These are phyloP conservation scores for Lichenothelia convexa DNA, from an alignment of 495 filamentous ascomycete genomes.

Conservation along the genomic window DNA sequence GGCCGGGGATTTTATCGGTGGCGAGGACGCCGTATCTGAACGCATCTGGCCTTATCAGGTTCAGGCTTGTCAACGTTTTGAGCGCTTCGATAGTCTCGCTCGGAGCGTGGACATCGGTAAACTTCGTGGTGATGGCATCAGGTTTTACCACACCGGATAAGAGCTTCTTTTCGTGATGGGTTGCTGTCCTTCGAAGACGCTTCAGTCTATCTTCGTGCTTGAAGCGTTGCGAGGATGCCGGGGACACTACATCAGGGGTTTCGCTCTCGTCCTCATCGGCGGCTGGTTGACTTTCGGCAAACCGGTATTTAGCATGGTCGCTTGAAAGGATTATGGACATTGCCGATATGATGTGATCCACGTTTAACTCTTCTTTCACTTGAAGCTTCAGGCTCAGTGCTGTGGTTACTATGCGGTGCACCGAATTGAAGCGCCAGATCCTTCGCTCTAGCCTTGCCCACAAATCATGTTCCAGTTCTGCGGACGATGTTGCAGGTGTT, in stretches of 20 bases:
- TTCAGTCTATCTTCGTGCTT: conserved; percentile 5
- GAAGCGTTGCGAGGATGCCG: neutral
- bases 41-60: conserved; percentile 75
- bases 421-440: conserved; percentile 16
- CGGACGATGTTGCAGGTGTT: neutral
- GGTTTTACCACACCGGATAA: conserved; percentile 67
- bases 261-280: neutral
- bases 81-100: conserved; percentile 70
- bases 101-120: conserved; percentile 65
- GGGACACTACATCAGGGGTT: neutral
- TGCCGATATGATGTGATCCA: conserved; percentile 13
- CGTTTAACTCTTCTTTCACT: neutral
- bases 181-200: conserved; percentile 25
- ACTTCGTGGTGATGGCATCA: conserved; percentile 64
- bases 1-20: conserved; percentile 73
- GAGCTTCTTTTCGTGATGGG: conserved; percentile 63
- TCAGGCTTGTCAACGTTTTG: conserved; percentile 76
- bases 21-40: conserved; percentile 92
- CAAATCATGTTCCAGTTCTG: too few relatives aligned
- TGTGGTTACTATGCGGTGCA: conserved; percentile 17
- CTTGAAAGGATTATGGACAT: conserved; percentile 12
- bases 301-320: conserved; percentile 9
- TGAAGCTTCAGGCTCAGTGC: conserved; percentile 14
- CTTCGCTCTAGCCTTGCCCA: conserved; percentile 7
- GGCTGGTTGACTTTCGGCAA: conserved; percentile 3